phyloP scores from a whole-genome alignment of 1,284 basidiomycete genomes.

The Sanguinoderma infundibulare region DNA sequence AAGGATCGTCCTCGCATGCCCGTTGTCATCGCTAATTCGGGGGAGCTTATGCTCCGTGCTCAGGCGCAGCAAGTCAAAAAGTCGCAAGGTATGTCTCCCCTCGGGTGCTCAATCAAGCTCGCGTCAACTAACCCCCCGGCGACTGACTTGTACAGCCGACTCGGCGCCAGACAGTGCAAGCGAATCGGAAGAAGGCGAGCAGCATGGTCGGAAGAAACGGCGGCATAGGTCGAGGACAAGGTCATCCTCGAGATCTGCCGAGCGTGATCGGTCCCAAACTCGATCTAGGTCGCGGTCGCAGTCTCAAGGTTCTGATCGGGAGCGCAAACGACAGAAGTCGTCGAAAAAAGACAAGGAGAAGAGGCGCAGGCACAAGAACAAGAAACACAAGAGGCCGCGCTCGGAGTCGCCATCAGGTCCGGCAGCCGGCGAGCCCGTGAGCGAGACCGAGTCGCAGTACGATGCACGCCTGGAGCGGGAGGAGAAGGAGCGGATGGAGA shows the following conservation, averaged over 20 bases:
- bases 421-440: conserved; percentile 41
- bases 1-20: conserved; percentile 74
- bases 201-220: conserved; percentile 37
- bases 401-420: neutral
- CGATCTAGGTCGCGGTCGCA: conserved; percentile 22
- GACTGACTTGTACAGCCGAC: conserved; percentile 9
- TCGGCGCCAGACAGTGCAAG: conserved; percentile 23
- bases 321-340: conserved; percentile 37
- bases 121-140: neutral
- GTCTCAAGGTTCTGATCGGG: conserved; percentile 22
- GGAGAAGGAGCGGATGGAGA: conserved; percentile 63
- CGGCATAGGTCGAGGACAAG: conserved; percentile 13
- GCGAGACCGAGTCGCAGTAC: conserved; percentile 67
- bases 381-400: conserved; percentile 29
- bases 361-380: conserved; percentile 37
- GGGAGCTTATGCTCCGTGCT: conserved; percentile 79
- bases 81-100: conserved; percentile 7
- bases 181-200: conserved; percentile 26
- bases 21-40: conserved; percentile 80
- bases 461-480: conserved; percentile 74
- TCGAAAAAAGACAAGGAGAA: conserved; percentile 29
- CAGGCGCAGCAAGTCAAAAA: conserved; percentile 30
- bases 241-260: neutral
- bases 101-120: neutral
- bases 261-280: conserved; percentile 17